A percentile compares a stretch with the other conserved stretches of the same genome.
Conservation (phyloP, 2,329 filamentous ascomycete species). For the Trichoderma oligosporum region DNA sequence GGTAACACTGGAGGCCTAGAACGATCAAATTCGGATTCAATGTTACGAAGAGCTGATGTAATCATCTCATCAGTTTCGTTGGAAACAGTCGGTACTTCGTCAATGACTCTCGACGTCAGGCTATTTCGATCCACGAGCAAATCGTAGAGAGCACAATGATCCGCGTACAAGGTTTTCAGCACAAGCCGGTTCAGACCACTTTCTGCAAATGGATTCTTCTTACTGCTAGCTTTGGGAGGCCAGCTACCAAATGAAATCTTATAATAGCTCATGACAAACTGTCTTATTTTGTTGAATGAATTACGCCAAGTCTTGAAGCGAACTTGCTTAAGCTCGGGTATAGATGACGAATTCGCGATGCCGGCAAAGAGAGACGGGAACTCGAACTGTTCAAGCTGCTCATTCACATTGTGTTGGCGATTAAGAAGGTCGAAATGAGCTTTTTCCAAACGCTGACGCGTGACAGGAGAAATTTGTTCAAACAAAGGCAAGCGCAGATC, state of each 20-base stretch:
- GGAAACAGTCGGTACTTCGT: slow-evolving; percentile 57
- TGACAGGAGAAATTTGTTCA: slow-evolving; percentile 64
- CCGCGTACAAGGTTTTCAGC: slow-evolving; percentile 75
- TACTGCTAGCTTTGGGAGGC: slow-evolving; percentile 87
- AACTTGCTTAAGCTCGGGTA: slow-evolving; percentile 70
- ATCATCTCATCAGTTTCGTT: slow-evolving; percentile 58
- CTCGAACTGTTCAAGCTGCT: slow-evolving; percentile 79
- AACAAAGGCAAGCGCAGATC: slow-evolving; percentile 66
- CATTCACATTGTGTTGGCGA: slow-evolving; percentile 65
- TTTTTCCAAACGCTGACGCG: slow-evolving; percentile 75
- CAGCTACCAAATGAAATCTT: slow-evolving; percentile 62
- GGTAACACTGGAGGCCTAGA: slow-evolving; percentile 86
- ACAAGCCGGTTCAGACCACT: slow-evolving; percentile 83
- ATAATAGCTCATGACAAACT: slow-evolving; percentile 66
- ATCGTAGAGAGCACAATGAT: slow-evolving; percentile 85
- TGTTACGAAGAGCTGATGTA: slow-evolving; percentile 67
- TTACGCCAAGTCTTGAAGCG: slow-evolving; percentile 81
- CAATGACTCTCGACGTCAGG: slow-evolving; percentile 73
- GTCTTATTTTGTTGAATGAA: slow-evolving; percentile 70
- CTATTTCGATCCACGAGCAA: slow-evolving; percentile 75
- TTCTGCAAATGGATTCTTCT: slow-evolving; percentile 86
- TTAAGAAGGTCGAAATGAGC: slow-evolving; percentile 75
- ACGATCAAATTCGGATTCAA: slow-evolving; percentile 84
- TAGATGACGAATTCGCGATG: slow-evolving; percentile 77
- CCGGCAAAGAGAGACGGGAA: slow-evolving; percentile 88